Percentiles rank a stretch among this genome's conserved stretches.
These are phyloP conservation scores for Halophytophthora batemanensis DNA, from an alignment of 352 stramenopile genomes.

Conservation along the genomic window DNA sequence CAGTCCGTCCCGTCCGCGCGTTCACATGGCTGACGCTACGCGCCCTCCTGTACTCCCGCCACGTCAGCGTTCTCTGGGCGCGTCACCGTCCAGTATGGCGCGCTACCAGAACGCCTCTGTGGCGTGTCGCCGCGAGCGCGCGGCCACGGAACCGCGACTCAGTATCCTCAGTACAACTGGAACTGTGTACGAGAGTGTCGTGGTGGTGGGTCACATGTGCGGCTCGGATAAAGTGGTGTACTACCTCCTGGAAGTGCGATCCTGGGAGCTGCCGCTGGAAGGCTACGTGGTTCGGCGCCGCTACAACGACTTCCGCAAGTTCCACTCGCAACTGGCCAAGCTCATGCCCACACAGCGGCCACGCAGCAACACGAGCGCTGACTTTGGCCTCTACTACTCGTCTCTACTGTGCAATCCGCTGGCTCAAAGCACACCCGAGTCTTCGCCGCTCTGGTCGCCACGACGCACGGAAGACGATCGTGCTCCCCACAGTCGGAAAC, in stretches of 20 bases:
- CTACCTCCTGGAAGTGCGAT: conserved; percentile 74
- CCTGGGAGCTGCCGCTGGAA: conserved; percentile 69
- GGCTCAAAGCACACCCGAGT: conserved; percentile 20
- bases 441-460: conserved; percentile 54
- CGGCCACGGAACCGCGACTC: conserved; percentile 33
- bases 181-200: conserved; percentile 67
- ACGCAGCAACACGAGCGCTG: conserved; percentile 17
- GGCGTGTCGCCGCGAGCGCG: conserved; percentile 21
- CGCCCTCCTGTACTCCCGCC: conserved; percentile 16
- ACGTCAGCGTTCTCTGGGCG: conserved; percentile 29
- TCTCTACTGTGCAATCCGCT: conserved; percentile 58
- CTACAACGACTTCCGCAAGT: conserved; percentile 73
- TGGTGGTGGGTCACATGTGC: conserved; percentile 62
- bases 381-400: conserved; percentile 35
- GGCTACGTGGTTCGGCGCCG: conserved; percentile 73
- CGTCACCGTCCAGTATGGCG: conserved; percentile 12
- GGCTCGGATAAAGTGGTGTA: conserved; percentile 70
- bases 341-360: conserved; percentile 44
- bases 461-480: conserved; percentile 26
- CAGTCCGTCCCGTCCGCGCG: background rate
- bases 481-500: conserved; percentile 15
- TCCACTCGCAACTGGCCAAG: conserved; percentile 51
- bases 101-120: conserved; percentile 11
- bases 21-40: conserved; percentile 6
- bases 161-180: conserved; percentile 68